These are phyloP conservation scores for Pleoardoris graminearum DNA, from an alignment of 2,329 filamentous ascomycete genomes.

Conservation along the genomic window DNA sequence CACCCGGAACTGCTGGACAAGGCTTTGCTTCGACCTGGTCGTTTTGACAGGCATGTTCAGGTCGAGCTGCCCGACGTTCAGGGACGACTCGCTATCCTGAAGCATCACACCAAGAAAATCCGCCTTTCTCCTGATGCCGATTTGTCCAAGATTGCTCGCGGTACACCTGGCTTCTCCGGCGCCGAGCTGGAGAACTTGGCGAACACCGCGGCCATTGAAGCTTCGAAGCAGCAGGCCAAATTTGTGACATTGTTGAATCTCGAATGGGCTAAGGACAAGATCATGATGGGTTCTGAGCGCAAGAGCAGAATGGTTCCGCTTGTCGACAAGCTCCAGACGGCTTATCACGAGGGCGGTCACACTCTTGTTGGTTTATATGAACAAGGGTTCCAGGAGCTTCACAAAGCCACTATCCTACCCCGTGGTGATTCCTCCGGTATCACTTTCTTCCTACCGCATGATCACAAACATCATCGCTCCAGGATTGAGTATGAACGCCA, in stretches of 20 bases:
- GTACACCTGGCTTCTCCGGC: constrained; percentile 89
- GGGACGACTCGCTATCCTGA: constrained; percentile 87
- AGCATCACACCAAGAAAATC: constrained; percentile 92
- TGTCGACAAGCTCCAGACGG: constrained; percentile 94
- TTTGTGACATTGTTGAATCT: constrained; percentile 79
- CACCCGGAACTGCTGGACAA: constrained; percentile 94
- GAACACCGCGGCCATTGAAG: constrained; percentile 92
- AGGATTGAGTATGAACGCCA: constrained; percentile 79
- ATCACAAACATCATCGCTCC: constrained; percentile 73
- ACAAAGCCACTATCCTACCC: constrained; percentile 97
- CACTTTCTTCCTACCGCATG: constrained; percentile 87
- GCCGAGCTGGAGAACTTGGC: constrained; percentile 96
- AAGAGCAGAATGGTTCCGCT: constrained; percentile 87
- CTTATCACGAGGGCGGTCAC: constrained; percentile 94
- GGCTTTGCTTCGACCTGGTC: constrained; percentile 88
- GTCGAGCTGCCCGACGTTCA: constrained; percentile 91
- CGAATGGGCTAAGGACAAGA: constrained; percentile 97
- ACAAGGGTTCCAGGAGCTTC: constrained; percentile 74
- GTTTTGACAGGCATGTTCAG: constrained; percentile 90
- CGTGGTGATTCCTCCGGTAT: constrained; percentile 84
- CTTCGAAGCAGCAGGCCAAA: constrained; percentile 80
- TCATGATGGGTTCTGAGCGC: constrained; percentile 94
- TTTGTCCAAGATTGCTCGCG: constrained; percentile 78
- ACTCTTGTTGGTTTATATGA: constrained; percentile 87
- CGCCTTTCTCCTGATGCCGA: constrained; percentile 81